Base-by-base conservation (phyloP, 176 grass and related monocot genomes). In the Hsuehochloa calcarea region DNA sequence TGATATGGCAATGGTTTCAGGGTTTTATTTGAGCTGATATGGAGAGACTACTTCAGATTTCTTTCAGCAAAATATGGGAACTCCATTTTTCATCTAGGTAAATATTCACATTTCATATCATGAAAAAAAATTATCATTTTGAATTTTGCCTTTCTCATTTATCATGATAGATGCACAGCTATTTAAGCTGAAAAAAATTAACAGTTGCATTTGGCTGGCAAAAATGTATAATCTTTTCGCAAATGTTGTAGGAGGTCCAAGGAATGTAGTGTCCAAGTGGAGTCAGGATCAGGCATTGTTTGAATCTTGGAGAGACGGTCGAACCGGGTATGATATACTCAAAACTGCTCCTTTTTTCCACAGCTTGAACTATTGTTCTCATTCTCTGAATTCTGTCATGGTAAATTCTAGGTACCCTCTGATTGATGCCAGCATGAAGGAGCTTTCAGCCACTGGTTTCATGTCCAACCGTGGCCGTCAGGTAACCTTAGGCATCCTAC, bases 11-110 rank as follows among this genome's bases (percentile, higher is more conserved):
- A 72, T 77, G 23, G 2, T 85, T 85, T 81, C 88, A 95, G 96
- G 96, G 93, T 98, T 79, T 85, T 98, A 47, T 98, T 98, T 93
- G 96, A 98, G 86, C 69, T 98, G 73, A 98, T 95, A 92, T 98
- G 96, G 96, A 86, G 96, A 51, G 93, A 98, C 80, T 95, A 98
- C 88, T 98, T 98, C 88, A 95, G 80, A 80, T 98, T 98, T 83
- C 60, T 98, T 65, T 98, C 96, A 65, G 89, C 39, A 79, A 98
- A 98, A 84, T 92, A 94, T 54, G 91, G 96, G 22, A 95, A 90
- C 68, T 92, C 89, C 77, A 98, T 95, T 90, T 98, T 98, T 85
- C 91, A 95, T 68, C 59, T 93, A 47, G 93, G 96, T 95, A 94
- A 37, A 43, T n/a, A 74, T 77, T 65, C 27, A 55, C 3, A 40